A percentile compares a stretch with the other conserved stretches of the same genome.
Evolutionary conservation across 1,284 basidiomycete genomes (phyloP).

Genomic region (Trichosporon sp.): DNA sequence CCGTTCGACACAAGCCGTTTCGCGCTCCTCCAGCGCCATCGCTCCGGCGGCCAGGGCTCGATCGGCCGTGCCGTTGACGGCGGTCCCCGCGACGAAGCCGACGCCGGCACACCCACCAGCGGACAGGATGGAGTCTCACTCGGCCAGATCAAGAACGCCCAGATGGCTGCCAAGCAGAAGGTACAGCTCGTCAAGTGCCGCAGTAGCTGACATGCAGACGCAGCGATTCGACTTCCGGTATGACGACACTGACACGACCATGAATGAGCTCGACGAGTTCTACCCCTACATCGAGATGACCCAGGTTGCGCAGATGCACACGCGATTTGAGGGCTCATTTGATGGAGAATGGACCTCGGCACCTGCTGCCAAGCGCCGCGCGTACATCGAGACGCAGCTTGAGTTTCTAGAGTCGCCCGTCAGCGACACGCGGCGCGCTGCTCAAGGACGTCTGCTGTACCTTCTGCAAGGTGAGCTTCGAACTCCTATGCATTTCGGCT

Average conservation of each 20-base stretch:
- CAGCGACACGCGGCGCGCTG: conserved; percentile 78
- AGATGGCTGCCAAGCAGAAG: conserved; percentile 12
- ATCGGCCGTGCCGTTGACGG: conserved; percentile 29
- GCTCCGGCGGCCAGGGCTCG: conserved; percentile 7
- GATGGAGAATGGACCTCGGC: conserved; percentile 80
- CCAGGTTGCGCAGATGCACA: conserved; percentile 82
- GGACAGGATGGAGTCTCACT: conserved; percentile 43
- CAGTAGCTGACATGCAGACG: conserved; percentile 58
- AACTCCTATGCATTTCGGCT: background rate
- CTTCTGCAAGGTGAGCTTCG: conserved; percentile 74
- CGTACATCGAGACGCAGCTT: conserved; percentile 75
- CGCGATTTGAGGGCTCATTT: conserved; percentile 83
- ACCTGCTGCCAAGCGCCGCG: conserved; percentile 62
- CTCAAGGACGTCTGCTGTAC: conserved; percentile 84
- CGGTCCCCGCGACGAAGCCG: conserved; percentile 25
- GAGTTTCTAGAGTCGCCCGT: conserved; percentile 83
- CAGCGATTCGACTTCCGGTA: conserved; percentile 86
- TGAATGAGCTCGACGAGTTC: conserved; percentile 97
- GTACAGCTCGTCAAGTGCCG: background rate
- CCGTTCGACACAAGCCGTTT: conserved; percentile 14
- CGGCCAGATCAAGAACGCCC: conserved; percentile 38
- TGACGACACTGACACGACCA: conserved; percentile 90
- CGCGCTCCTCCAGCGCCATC: conserved; percentile 9
- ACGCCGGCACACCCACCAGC: conserved; percentile 17
- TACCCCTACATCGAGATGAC: conserved; percentile 97